Evolutionary conservation across 768 basidiomycete species (phyloP), one percentile per base, ranked within the genome.

Genomic region (Suillus subalutaceus): DNA sequence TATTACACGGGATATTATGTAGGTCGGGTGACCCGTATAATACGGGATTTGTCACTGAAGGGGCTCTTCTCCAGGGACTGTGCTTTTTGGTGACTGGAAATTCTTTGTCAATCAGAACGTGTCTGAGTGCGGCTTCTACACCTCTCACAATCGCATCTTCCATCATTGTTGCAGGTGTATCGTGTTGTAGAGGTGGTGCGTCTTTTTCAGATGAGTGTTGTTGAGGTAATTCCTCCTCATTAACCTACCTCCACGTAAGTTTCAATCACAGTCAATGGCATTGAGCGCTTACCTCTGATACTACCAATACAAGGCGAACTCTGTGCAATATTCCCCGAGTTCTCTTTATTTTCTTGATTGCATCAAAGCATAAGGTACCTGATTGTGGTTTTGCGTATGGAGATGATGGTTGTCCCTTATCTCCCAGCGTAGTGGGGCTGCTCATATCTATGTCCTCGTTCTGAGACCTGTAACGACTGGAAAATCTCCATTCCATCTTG

Each of bases 271-370:
- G 41, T 6, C 41, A 43, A 43, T 18, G 0, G n/a, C n/a, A 48
- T 48, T n/a, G 23, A 23, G 23, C 10, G 2, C 50, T 48, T 66
- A 66, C 65, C 13, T 52, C 48, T 6, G 26, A 40, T 30, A 32
- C 40, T n/a, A 66, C 48, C 5, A 40, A 30, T 43, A 66, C 57
- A 26, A 66, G 60, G 18, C 15, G 41, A 30, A 35, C 48, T n/a
- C 50, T 40, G 41, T 23, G 40, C 43, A 35, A 48, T 35, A 66
- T 55, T 23, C 65, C 59, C 2, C 30, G 8, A 20, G 50, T 55
- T 66, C 38, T 66, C 48, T 43, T 62, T 12, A 66, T 62, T 35
- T 40, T 41, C 61, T 66, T 66, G 37, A 66, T 66, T 23, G 53
- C 65, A 46, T 62, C 46, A 6, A 63, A 41, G 48, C 10, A 23